Evolutionary conservation across 208 protist genomes (phyloP), one percentile per base, ranked within the genome.

Genomic region (Naegleria fowleri): DNA sequence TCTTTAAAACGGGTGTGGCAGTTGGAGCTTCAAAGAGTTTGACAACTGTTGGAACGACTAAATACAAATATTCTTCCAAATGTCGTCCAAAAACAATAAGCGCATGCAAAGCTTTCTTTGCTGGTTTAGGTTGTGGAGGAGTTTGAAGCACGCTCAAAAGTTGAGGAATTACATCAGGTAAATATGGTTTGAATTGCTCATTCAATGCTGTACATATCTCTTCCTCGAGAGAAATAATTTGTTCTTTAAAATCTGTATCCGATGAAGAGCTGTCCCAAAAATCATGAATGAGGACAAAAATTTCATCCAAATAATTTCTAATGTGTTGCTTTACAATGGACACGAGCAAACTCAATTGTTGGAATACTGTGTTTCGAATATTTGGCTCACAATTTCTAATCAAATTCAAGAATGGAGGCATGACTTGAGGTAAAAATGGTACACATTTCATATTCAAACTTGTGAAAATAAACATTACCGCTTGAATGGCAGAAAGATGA

Each of bases 21-120:
- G 90, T 83, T 22, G 7, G 4, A 11, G 25, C 1, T 88, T 93
- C 91, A 83, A 94, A 84, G 0, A 97, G 39, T 52, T 92, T 88
- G 15, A 97, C 85, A 16, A 98, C 83, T 15, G 94, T 91, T 25
- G 97, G 96, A 16, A 98, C 94, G 0, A 98, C 93, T 5, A 98
- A 89, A 94, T 98, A 95, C 0, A 98, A 87, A 91, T 97, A 98
- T 59, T 97, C 96, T 36, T 98, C 97, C 16, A 98, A 91, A 76
- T 95, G 95, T 11, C 90, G 92, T 16, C 96, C 96, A 88, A 98
- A 96, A 5, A 94, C 89, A 13, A 94, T 91, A 0, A 97, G 58
- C 6, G 95, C 94, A 67, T 94, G 90, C 40, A 98, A 90, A 59
- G 95, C 90, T 38, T 93, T 90, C 79, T 93, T 40, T 40, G 92